Conservation (phyloP, 768 basidiomycete genomes). For the Steccherinum ochraceum region DNA sequence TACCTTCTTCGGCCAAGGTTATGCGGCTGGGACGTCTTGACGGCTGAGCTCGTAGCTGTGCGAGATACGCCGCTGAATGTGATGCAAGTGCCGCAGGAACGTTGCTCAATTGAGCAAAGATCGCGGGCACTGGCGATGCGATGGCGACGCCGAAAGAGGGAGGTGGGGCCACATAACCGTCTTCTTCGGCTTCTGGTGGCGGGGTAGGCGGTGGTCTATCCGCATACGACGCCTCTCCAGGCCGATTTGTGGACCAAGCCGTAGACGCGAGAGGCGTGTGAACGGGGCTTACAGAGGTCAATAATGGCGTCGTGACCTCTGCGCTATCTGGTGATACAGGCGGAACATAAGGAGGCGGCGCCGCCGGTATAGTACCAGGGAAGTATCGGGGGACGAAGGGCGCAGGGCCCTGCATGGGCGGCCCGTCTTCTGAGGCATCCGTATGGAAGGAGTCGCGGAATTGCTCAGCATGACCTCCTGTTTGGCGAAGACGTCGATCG, state of each 20-base stretch:
- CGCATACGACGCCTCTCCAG: constrained; percentile 15
- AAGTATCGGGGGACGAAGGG: constrained; percentile 53
- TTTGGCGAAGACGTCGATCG: constrained; percentile 30
- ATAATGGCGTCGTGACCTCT: constrained; percentile 11
- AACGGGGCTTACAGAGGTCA: constrained; percentile 12
- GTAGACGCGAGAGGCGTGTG: constrained; percentile 12
- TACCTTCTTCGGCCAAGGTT: neutral
- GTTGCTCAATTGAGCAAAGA: constrained; percentile 16
- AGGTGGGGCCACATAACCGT: constrained; percentile 15
- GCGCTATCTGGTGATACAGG: constrained; percentile 13
- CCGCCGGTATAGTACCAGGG: constrained; percentile 39
- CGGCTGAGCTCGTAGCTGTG: neutral
- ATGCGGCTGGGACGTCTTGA: neutral
- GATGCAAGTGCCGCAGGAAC: constrained; percentile 2
- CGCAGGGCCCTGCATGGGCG: constrained; percentile 36
- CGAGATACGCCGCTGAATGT: neutral
- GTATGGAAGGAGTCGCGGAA: constrained; percentile 23
- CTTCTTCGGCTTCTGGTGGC: constrained; percentile 11
- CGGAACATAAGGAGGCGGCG: constrained; percentile 33
- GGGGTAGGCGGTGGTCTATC: constrained; percentile 15
- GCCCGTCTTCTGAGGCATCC: constrained; percentile 22
- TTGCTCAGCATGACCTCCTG: constrained; percentile 10
- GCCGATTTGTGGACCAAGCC: constrained; percentile 9
- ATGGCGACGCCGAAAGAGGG: constrained; percentile 21
- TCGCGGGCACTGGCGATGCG: constrained; percentile 20